Base-by-base conservation (phyloP, 805 yeast species). In the Candida morakotiae region DNA sequence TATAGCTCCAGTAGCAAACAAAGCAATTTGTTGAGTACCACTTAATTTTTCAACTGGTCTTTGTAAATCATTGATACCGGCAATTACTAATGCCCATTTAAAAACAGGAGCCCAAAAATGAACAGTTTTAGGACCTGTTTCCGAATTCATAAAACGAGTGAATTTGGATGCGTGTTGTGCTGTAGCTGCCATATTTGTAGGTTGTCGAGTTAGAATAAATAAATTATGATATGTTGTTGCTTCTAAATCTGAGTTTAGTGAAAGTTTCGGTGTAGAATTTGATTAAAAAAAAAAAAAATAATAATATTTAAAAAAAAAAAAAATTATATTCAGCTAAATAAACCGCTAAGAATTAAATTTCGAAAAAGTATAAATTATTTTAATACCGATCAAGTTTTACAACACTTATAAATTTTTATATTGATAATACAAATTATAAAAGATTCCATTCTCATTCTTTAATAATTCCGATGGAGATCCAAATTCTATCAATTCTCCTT, bases 61-160 rank as follows among this genome's bases (percentile, higher is more conserved):
- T 45, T 77, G 72, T 45, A 83, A 67, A 62, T 91, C 98, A 54
- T 74, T 81, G 44, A 87, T 71, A 40, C 98, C 98, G 11, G 98
- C 98, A 49, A 87, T 51, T 20, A 93, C 98, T 44, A 91, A 71
- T 11, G 85, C 73, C 98, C 98, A 91, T 67, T 82, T 68, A 46
- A 64, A 53, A 4, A 66, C 66, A 9, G 73, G 73, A 1, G 73
- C 94, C 98, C 98, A 91, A 65, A 91, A 91, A 58, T 91, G 98
- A 39, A 93, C 89, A n/a, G 98, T 91, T 58, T 68, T 81, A 28
- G 98, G 98, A 22, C 98, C 98, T 14, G 98, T 87, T 58, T 84
- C 94, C 13, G 96, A 81, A 51, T 81, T 77, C 57, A 87, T 58
- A 56, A 81, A 87, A 54, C 85, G 74, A 43, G 75, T 64, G 62